Evolutionary conservation across 176 grass and related monocot genomes (phyloP).

Genomic region (Oryza nivara): DNA sequence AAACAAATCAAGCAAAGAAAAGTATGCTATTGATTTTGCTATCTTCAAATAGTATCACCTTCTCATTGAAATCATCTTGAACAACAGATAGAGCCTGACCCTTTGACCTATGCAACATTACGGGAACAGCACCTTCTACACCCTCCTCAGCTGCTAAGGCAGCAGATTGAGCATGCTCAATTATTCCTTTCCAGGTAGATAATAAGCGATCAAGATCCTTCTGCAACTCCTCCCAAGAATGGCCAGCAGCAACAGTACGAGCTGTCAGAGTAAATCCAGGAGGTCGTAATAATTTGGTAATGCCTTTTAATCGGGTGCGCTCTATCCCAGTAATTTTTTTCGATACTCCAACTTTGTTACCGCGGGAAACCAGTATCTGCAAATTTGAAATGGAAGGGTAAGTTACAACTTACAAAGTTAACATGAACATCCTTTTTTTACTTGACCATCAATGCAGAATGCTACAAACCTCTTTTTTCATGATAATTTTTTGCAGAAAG

Average conservation of each 20-base stretch:
- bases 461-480: not conserved
- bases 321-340: conserved; percentile 77
- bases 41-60: conserved; percentile 56
- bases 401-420: not conserved
- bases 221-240: conserved; percentile 89
- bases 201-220: conserved; percentile 85
- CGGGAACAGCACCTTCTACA: conserved; percentile 80
- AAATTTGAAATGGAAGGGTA: conserved; percentile 40
- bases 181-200: conserved; percentile 88
- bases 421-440: not conserved
- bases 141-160: conserved; percentile 80
- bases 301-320: conserved; percentile 70
- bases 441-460: not conserved
- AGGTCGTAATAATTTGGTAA: conserved; percentile 73
- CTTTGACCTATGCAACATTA: conserved; percentile 83
- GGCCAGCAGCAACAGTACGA: conserved; percentile 78
- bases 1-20: conserved; percentile 15
- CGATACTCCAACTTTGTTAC: conserved; percentile 75
- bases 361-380: conserved; percentile 73
- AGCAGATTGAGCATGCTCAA: conserved; percentile 87
- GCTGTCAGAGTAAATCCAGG: conserved; percentile 80
- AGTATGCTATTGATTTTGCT: conserved; percentile 17
- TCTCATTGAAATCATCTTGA: conserved; percentile 98
- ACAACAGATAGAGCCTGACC: conserved; percentile 84
- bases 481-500: not conserved